A percentile compares a stretch with the other conserved stretches of the same genome.
These are phyloP conservation scores for Lactifluus echinatus DNA, from an alignment of 768 basidiomycete genomes.

Conservation along the genomic window DNA sequence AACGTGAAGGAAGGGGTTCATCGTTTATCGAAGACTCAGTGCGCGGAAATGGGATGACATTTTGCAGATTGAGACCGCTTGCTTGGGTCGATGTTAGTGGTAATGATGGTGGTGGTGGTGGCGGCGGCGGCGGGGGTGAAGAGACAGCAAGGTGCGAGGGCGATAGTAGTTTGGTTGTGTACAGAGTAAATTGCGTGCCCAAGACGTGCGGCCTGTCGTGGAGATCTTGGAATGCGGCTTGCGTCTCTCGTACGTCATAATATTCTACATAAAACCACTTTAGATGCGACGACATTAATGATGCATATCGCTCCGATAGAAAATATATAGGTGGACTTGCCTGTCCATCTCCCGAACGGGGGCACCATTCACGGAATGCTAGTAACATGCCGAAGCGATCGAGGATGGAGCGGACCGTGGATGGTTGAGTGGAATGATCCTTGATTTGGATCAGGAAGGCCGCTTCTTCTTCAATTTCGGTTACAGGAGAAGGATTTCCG, in stretches of 20 bases:
- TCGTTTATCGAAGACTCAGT: not conserved
- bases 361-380: conserved; percentile 15
- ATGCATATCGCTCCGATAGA: not conserved
- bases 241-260: conserved; percentile 54
- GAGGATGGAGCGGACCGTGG: conserved; percentile 14
- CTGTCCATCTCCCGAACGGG: conserved; percentile 16
- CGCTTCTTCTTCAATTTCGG: conserved; percentile 20
- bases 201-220: conserved; percentile 28
- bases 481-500: conserved; percentile 16
- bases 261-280: conserved; percentile 55
- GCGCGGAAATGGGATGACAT: conserved; percentile 16
- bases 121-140: not conserved
- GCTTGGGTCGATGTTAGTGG: too few species aligned
- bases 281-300: not conserved
- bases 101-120: too few species aligned
- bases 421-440: conserved; percentile 9
- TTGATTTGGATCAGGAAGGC: conserved; percentile 19
- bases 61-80: not conserved
- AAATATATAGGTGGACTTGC: conserved; percentile 6
- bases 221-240: conserved; percentile 42
- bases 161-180: conserved; percentile 11
- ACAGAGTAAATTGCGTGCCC: conserved; percentile 16
- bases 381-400: conserved; percentile 17
- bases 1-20: not conserved
- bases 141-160: not conserved